Evolutionary conservation across 768 basidiomycete genomes (phyloP).

Genomic region (Candolleomyces eurysporus): DNA sequence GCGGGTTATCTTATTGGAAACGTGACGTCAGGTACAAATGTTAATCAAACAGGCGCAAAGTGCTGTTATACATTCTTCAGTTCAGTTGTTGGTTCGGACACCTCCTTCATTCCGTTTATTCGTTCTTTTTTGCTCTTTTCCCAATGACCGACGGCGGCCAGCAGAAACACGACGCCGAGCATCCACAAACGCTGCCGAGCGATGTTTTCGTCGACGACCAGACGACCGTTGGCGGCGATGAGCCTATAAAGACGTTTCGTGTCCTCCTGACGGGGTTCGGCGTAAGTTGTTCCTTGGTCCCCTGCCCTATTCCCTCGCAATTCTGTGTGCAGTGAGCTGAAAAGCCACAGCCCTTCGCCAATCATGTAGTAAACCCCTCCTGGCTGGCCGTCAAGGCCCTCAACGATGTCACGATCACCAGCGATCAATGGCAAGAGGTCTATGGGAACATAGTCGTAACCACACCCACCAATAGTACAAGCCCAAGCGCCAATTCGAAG

Average conservation of each 20-base stretch:
- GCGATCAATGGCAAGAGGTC: slow-evolving; percentile 20
- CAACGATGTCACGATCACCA: slow-evolving; percentile 41
- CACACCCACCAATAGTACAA: neutral
- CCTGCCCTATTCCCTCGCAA: neutral
- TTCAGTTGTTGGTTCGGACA: neutral
- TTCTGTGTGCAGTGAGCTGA: slow-evolving; percentile 15
- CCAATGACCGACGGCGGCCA: neutral
- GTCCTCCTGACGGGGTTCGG: slow-evolving; percentile 39
- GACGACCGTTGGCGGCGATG: neutral
- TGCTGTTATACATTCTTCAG: too few relatives aligned
- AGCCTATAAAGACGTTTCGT: slow-evolving; percentile 18
- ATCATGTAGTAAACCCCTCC: slow-evolving; percentile 61
- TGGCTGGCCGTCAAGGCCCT: slow-evolving; percentile 68
- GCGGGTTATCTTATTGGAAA: neutral
- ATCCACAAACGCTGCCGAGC: neutral
- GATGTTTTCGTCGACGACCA: neutral
- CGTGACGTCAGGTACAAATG: slow-evolving; percentile 5
- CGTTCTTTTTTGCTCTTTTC: neutral
- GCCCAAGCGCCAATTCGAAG: neutral
- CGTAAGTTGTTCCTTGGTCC: slow-evolving; percentile 21
- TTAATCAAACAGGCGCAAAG: neutral
- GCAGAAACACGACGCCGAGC: neutral
- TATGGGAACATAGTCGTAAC: slow-evolving; percentile 11
- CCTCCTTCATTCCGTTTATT: neutral
- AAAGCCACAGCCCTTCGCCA: slow-evolving; percentile 49